These are phyloP conservation scores for Sugiyamaella valdiviana DNA, from an alignment of 805 yeast genomes.

Conservation along the genomic window DNA sequence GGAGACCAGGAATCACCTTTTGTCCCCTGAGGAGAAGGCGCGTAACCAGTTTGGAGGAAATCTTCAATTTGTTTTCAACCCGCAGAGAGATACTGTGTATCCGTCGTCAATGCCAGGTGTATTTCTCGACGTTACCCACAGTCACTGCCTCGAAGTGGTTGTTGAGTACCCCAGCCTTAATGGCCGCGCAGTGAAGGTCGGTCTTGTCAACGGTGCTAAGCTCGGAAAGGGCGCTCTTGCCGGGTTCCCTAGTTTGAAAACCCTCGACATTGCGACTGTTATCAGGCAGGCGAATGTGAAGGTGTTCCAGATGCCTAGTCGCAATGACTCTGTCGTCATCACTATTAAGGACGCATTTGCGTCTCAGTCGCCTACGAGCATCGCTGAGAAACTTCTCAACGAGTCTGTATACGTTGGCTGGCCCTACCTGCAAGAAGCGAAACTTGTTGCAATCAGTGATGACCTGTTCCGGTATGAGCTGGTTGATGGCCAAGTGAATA, in stretches of 20 bases:
- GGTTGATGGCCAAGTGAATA: constrained; percentile 21
- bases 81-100: constrained; percentile 61
- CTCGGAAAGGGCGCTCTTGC: constrained; percentile 69
- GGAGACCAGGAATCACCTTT: constrained; percentile 52
- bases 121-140: constrained; percentile 71
- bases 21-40: constrained; percentile 61
- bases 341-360: constrained; percentile 44
- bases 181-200: constrained; percentile 35
- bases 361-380: constrained; percentile 46
- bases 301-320: constrained; percentile 80
- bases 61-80: constrained; percentile 63
- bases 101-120: constrained; percentile 72
- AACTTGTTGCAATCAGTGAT: constrained; percentile 58
- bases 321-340: constrained; percentile 74
- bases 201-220: constrained; percentile 60
- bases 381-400: constrained; percentile 57
- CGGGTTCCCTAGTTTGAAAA: constrained; percentile 81
- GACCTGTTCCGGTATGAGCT: constrained; percentile 42
- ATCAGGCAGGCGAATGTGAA: constrained; percentile 57
- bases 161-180: constrained; percentile 47
- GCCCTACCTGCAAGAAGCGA: constrained; percentile 87
- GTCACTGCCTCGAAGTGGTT: constrained; percentile 65
- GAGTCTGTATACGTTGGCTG: constrained; percentile 69
- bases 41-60: constrained; percentile 75
- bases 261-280: constrained; percentile 51